Evolutionary conservation across 768 basidiomycete genomes (phyloP).

Genomic region (Leucogyrophana mollusca): DNA sequence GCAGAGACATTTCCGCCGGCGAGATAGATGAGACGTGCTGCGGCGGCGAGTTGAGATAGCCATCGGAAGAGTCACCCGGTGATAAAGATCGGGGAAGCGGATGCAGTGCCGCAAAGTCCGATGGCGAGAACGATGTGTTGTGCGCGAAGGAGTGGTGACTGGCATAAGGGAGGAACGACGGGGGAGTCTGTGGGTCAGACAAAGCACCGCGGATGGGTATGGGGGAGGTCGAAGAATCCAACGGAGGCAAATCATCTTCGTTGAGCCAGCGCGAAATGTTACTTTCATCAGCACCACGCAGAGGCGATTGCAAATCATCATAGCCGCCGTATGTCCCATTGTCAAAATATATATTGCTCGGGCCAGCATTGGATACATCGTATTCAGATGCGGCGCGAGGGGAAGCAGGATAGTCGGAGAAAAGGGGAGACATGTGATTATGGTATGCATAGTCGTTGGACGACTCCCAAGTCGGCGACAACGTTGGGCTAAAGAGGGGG

Average conservation of each 20-base stretch:
- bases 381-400: constrained; percentile 40
- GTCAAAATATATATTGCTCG: constrained; percentile 34
- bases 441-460: constrained; percentile 33
- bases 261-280: constrained; percentile 60
- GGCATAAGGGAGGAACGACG: constrained; percentile 49
- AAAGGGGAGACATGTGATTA: constrained; percentile 40
- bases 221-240: constrained; percentile 50
- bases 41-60: constrained; percentile 37
- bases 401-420: constrained; percentile 36
- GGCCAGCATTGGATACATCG: constrained; percentile 40
- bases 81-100: constrained; percentile 63
- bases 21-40: constrained; percentile 56
- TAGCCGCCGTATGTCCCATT: constrained; percentile 28
- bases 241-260: constrained; percentile 47
- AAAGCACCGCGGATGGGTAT: constrained; percentile 59
- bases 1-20: constrained; percentile 57
- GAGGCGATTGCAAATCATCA: constrained; percentile 30
- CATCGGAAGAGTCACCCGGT: constrained; percentile 53
- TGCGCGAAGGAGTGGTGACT: constrained; percentile 48
- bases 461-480: constrained; percentile 23
- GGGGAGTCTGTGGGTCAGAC: constrained; percentile 38
- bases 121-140: constrained; percentile 56
- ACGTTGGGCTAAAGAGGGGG: constrained; percentile 20
- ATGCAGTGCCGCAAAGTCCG: constrained; percentile 58
- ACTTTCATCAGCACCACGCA: constrained; percentile 39